Base-by-base conservation (phyloP, 1,284 basidiomycete genomes). In the Coriolopsis trogii region DNA sequence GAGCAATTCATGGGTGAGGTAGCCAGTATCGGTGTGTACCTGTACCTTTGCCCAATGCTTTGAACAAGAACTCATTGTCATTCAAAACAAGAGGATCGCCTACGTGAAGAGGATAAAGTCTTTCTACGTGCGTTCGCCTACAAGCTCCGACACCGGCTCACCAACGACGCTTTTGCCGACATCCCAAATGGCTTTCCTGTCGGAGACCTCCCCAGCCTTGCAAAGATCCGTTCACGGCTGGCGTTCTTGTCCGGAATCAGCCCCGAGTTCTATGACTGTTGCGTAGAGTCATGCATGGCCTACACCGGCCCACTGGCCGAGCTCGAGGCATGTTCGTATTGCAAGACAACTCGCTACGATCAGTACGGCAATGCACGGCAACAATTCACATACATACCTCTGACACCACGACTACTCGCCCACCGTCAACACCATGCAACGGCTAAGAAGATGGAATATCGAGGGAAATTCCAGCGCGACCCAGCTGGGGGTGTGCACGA, bases 201-300 rank as follows among this genome's bases (percentile, higher is more conserved):
- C 15, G 33, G 18, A 6, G 33, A 34, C 33, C 6, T 34, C 13
- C 33, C 41, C 23, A 18, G 26, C n/a, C 41, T 42, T n/a, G 10
- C 25, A 15, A 18, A 18, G 6, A 6, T 29, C 41, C 28, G 41
- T n/a, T n/a, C n/a, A 6, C 37, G 37, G 9, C 9, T 39, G 12
- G 37, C 18, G 6, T 55, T 40, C 61, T n/a, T 69, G 39, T 61
- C 69, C 2, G 61, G 61, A 1, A 65, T 70, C 40, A 60, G 64
- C 23, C 69, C 69, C 9, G 42, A 62, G 7, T 25, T 51, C 0
- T 71, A 69, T 41, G 63, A 72, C 49, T 72, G 69, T 46, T 72
- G 70, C 46, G 23, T 62, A 3, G 33, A 34, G n/a, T 34, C 33
- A 13, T 34, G 33, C 13, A 16, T 15, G 6, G 33, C 33, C 7